Base-by-base conservation (phyloP, 140 eudicot species). In the Senecio squalidus region DNA sequence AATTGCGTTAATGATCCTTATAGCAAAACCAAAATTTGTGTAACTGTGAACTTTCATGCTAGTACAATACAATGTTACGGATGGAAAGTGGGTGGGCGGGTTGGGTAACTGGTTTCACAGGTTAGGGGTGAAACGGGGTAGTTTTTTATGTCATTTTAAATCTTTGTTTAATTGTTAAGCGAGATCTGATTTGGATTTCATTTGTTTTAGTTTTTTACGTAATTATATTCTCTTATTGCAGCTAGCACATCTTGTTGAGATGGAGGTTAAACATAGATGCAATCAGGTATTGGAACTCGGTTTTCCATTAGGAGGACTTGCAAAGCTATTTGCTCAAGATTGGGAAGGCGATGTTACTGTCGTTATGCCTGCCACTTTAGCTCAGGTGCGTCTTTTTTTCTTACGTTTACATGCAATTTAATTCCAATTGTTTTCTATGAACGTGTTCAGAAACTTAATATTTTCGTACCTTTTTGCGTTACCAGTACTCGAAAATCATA, bases 331-430 rank as follows among this genome's bases (percentile, higher is more conserved):
- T 71, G 98, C 96, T 54, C 98, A 92, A 74, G 98, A 88, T 36
- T 92, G 98, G 98, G 98, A 92, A 62, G 98, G 98, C n/a, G 95
- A 92, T 64, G 96, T 92, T 23, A 92, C 96, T 0, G 83, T 92
- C 28, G 96, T 92, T 25, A 87, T 92, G 98, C 96, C 98, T 8
- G 96, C 95, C 45, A 92, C 98, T 36, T 69, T 92, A 61, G 89
- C 92, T 49, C 98, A 92, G 95, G 98, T 87, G 58, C 33, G 38
- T n/a, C 10, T 9, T 31, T 34, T 36, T 16, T 5, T 0, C 22
- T 1, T 4, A 8, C 41, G 30, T 36, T 44, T 28, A 4, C 8
- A n/a, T 58, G 9, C 50, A 45, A 2, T 22, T 26, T 21, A 24
- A 18, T 45, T 5, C 20, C 10, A 0, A 6, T 15, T 10, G 2